Evolutionary conservation across 441 rosid species (phyloP).

Genomic region (Eutrema salsugineum): DNA sequence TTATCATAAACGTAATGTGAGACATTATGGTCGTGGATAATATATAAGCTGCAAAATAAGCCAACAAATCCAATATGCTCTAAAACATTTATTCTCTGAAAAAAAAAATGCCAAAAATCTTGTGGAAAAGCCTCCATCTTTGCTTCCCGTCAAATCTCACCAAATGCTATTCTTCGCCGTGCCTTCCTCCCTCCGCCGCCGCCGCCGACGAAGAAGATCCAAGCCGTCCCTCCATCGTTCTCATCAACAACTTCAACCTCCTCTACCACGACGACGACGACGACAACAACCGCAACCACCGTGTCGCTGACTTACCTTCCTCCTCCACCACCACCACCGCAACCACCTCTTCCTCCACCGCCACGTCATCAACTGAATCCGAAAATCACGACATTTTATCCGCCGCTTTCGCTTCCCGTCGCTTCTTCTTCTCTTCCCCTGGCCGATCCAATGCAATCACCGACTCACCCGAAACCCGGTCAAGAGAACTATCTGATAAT

Average conservation of each 20-base stretch:
- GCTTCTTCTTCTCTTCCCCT: conserved; percentile 89
- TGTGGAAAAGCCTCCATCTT: conserved; percentile 52
- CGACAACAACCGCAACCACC: not conserved
- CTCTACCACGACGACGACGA: conserved; percentile 35
- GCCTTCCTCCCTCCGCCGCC: conserved; percentile 29
- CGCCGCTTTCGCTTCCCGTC: conserved; percentile 64
- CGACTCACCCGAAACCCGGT: conserved; percentile 41
- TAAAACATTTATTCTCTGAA: not conserved
- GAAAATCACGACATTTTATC: conserved; percentile 41
- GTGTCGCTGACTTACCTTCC: conserved; percentile 25
- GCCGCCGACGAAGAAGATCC: conserved; percentile 13
- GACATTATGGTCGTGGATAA: not conserved
- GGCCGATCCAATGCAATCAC: conserved; percentile 87
- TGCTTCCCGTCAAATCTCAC: conserved; percentile 49
- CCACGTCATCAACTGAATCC: conserved; percentile 29
- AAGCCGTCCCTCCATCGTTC: conserved; percentile 29
- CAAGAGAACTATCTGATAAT: conserved; percentile 28
- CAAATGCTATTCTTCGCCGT: conserved; percentile 34
- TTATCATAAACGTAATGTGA: not conserved
- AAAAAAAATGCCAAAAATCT: conserved; percentile 38
- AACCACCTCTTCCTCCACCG: conserved; percentile 23
- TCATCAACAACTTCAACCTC: conserved; percentile 56
- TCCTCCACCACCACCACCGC: conserved; percentile 19
- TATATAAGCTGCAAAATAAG: conserved; percentile 10
- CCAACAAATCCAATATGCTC: conserved; percentile 17